Percentiles rank a stretch among this genome's conserved stretches.
phyloP scores from a whole-genome alignment of 2,329 filamentous ascomycete genomes.

The Botryotinia convoluta region DNA sequence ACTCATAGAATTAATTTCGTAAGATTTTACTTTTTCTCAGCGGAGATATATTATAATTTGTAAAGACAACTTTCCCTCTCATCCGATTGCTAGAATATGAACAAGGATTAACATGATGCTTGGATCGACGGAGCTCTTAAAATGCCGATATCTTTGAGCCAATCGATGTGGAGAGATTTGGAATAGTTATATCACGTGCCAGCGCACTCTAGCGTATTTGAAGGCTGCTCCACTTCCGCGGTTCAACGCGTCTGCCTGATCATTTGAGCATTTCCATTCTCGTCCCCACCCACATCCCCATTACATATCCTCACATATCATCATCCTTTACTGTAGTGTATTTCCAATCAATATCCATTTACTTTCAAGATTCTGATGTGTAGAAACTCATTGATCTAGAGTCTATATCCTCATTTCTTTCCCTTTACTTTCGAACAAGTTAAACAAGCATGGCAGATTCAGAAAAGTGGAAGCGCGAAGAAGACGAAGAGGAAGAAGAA shows the following conservation, averaged over 20 bases:
- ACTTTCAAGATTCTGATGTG: too few species aligned
- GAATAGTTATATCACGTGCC: not conserved
- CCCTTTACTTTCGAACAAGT: not conserved
- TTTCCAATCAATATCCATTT: not conserved
- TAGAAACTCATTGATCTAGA: not conserved
- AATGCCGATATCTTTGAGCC: constrained; percentile 6
- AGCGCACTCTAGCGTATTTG: not conserved
- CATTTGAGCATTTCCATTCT: too few species aligned
- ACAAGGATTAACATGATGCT: constrained; percentile 7
- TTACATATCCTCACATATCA: not conserved
- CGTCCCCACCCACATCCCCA: not conserved
- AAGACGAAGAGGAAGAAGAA: constrained; percentile 70
- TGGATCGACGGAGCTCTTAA: not conserved
- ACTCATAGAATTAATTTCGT: not conserved
- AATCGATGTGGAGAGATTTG: constrained; percentile 6
- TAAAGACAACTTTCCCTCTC: constrained; percentile 13
- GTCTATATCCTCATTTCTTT: not conserved
- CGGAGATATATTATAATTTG: not conserved
- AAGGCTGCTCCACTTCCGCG: constrained; percentile 7
- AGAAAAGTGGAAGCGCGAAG: constrained; percentile 42
- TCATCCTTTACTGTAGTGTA: not conserved
- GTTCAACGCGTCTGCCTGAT: constrained; percentile 18
- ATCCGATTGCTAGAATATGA: constrained; percentile 8
- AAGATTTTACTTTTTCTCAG: not conserved
- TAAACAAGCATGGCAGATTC: constrained; percentile 27